A percentile compares a stretch with the other conserved stretches of the same genome.
phyloP scores from a whole-genome alignment of 805 yeast species.

The Starmerella bombicola region DNA sequence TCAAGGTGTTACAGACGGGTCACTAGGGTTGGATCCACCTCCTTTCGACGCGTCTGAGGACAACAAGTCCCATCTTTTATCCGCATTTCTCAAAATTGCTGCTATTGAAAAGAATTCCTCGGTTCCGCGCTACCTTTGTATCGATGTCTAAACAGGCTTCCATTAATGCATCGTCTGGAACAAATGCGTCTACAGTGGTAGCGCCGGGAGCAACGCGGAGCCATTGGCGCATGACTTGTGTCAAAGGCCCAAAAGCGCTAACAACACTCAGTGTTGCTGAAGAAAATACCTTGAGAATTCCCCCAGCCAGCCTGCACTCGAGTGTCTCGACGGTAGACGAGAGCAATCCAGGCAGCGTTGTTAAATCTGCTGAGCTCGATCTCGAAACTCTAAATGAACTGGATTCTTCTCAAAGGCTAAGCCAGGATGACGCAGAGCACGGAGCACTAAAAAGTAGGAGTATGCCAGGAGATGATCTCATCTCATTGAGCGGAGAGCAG shows the following conservation, averaged over 20 bases:
- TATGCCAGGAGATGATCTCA: neutral
- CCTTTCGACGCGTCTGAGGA: no score
- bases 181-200: neutral
- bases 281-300: neutral
- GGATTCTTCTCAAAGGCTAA: neutral
- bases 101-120: neutral
- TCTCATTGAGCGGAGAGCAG: constrained; percentile 38
- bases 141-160: neutral
- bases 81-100: constrained; percentile 2
- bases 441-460: neutral
- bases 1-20: no score
- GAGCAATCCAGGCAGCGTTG: neutral
- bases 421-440: neutral
- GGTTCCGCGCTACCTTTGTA: neutral
- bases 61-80: no score
- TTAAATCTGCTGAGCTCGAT: neutral
- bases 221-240: constrained; percentile 4
- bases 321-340: no score
- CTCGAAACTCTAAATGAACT: neutral
- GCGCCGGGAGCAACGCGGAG: constrained; percentile 4
- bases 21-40: no score
- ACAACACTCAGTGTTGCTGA: constrained; percentile 1
- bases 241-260: neutral
- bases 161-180: no score
- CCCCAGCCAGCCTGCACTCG: no score